Evolutionary conservation across 306 rosid species (phyloP).

Genomic region (Medicago truncatula): MtrunA17r5.0-ANR NC_053045.1:58370501-58371000

Average conservation of each 20-base stretch:
- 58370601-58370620: constrained; percentile 46
- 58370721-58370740: constrained; percentile 54
- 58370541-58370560: constrained; percentile 19
- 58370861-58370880: constrained; percentile 53
- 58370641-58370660: constrained; percentile 49
- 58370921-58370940: not conserved
- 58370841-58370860: constrained; percentile 49
- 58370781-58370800: constrained; percentile 45
- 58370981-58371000: constrained; percentile 52
- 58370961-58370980: constrained; percentile 56
- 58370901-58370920: constrained; percentile 46
- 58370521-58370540: constrained; percentile 44
- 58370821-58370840: constrained; percentile 44
- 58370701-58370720: constrained; percentile 39
- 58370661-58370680: constrained; percentile 51
- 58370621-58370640: constrained; percentile 56
- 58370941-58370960: constrained; percentile 44
- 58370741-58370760: constrained; percentile 48
- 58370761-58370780: constrained; percentile 40
- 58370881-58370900: constrained; percentile 43
- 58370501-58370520: constrained; percentile 48
- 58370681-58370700: constrained; percentile 50
- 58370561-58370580: constrained; percentile 25
- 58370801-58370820: constrained; percentile 18
- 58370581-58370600: constrained; percentile 42